A percentile compares a stretch with the other conserved stretches of the same genome.
These are phyloP conservation scores for Pelargonium myrrhifolium DNA, from an alignment of 441 rosid species.

Conservation along the genomic window DNA sequence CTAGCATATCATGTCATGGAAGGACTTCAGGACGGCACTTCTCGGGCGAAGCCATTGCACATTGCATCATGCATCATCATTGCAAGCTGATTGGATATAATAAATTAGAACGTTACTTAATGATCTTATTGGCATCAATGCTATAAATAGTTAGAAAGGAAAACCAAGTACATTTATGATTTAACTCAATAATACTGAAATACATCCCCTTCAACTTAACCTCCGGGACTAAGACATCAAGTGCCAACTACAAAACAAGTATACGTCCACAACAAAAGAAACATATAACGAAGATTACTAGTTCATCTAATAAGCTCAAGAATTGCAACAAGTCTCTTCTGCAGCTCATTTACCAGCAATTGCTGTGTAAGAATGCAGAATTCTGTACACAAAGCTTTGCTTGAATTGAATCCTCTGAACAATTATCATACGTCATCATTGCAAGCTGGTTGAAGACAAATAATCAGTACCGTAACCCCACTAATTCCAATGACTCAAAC, in stretches of 20 bases:
- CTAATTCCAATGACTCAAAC: conserved; percentile 13
- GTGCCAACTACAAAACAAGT: background rate
- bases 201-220: conserved; percentile 2
- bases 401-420: conserved; percentile 27
- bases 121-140: background rate
- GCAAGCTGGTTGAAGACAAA: conserved; percentile 47
- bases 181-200: background rate
- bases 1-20: no score
- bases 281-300: conserved; percentile 8
- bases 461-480: conserved; percentile 29
- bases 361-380: conserved; percentile 23
- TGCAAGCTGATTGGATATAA: no score
- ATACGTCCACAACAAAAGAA: background rate
- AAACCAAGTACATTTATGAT: background rate
- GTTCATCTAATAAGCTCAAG: conserved; percentile 20
- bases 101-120: background rate
- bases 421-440: conserved; percentile 56
- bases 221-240: background rate
- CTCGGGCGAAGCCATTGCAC: no score
- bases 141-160: background rate
- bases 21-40: no score
- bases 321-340: conserved; percentile 24
- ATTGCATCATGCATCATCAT: no score
- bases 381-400: conserved; percentile 24
- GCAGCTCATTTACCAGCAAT: conserved; percentile 24